Percentiles rank a stretch among this genome's conserved stretches.
phyloP scores from a whole-genome alignment of 257 asterid genomes.

The Vinca minor region DNA sequence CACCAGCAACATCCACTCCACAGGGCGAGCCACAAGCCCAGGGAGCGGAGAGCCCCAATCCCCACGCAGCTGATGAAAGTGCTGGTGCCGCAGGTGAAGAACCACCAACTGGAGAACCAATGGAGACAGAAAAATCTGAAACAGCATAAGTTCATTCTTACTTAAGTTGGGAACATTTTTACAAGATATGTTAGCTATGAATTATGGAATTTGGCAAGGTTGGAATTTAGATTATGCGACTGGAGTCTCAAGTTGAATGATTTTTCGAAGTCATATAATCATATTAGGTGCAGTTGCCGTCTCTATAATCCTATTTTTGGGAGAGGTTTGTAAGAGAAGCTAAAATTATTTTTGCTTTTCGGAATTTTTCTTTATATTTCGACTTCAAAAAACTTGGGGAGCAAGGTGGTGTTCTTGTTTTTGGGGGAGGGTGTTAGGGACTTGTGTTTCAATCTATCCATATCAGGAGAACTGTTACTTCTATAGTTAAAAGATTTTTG shows the following conservation, averaged over 20 bases:
- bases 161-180: not conserved
- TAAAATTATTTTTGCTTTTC: not conserved
- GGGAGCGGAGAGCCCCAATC: conserved; percentile 24
- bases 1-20: conserved; percentile 47
- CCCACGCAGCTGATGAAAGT: conserved; percentile 15
- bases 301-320: conserved; percentile 24
- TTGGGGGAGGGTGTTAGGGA: not conserved
- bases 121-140: conserved; percentile 64
- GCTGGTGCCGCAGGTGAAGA: conserved; percentile 29
- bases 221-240: conserved; percentile 1
- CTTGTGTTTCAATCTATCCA: not conserved
- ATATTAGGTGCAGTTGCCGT: not conserved
- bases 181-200: not conserved
- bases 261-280: not conserved
- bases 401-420: not conserved
- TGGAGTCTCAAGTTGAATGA: not conserved
- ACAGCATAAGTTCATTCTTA: conserved; percentile 14
- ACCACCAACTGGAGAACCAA: conserved; percentile 45
- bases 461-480: not conserved
- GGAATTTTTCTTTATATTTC: not conserved
- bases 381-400: not conserved
- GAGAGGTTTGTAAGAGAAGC: conserved; percentile 22
- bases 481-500: not conserved
- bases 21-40: conserved; percentile 55
- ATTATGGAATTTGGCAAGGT: not conserved